Evolutionary conservation across 306 rosid genomes (phyloP).

Genomic region (Fagus sylvatica): DNA sequence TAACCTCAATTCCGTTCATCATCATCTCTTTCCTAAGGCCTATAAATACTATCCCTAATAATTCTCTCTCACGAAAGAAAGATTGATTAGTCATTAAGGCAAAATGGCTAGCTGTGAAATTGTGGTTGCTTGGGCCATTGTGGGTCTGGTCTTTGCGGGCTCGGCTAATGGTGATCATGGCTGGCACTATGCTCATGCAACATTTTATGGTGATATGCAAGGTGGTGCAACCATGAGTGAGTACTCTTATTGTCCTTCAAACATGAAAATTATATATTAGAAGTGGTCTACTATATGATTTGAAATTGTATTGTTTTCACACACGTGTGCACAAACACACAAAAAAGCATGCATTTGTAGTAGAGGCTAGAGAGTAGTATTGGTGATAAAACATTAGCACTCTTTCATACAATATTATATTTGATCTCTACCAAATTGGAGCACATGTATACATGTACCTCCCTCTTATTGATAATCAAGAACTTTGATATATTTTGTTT

Average conservation of each 20-base stretch:
- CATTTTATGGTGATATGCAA: constrained; percentile 2
- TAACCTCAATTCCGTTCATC: not conserved
- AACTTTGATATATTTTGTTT: not conserved
- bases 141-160: not conserved
- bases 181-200: not conserved
- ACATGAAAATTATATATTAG: no score
- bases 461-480: not conserved
- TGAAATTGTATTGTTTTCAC: no score
- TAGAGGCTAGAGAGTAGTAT: no score
- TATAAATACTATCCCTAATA: not conserved
- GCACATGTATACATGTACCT: no score
- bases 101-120: not conserved
- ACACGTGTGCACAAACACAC: no score
- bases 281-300: no score
- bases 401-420: no score
- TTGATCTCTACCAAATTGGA: no score
- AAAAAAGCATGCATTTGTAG: no score
- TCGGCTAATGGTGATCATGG: not conserved
- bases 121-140: not conserved
- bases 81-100: not conserved
- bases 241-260: not conserved
- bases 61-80: not conserved
- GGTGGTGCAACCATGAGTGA: not conserved
- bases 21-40: not conserved
- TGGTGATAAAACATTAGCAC: no score